phyloP scores from a whole-genome alignment of 331 rosid genomes.

The Acacia concinna region DNA sequence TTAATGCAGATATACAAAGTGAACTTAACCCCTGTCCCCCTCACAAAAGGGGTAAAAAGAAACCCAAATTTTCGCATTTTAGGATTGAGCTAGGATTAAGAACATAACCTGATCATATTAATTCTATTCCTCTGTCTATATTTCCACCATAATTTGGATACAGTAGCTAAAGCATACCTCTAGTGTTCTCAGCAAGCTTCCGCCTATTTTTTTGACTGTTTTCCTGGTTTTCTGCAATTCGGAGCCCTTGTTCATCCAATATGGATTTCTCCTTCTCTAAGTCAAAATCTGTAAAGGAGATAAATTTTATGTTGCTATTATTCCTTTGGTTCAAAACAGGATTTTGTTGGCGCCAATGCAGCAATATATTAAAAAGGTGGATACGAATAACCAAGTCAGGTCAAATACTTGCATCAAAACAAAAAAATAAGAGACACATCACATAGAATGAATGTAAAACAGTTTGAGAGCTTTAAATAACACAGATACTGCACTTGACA shows the following conservation, averaged over 20 bases:
- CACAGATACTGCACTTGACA: not conserved
- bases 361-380: slow-evolving; percentile 2
- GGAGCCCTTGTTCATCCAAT: slow-evolving; percentile 94
- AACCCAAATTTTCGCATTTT: not conserved
- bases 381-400: not conserved
- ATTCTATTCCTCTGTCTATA: slow-evolving; percentile 5
- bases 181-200: slow-evolving; percentile 94
- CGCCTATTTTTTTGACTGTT: slow-evolving; percentile 97
- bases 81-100: not conserved
- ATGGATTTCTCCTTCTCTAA: slow-evolving; percentile 86
- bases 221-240: slow-evolving; percentile 94
- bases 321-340: not conserved
- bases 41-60: not conserved
- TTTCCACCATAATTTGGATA: slow-evolving; percentile 17
- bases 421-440: not conserved
- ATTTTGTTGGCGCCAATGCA: not conserved
- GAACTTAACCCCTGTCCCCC: not conserved
- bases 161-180: slow-evolving; percentile 53
- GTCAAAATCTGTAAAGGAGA: slow-evolving; percentile 67
- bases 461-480: not conserved
- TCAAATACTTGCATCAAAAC: not conserved
- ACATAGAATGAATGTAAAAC: not conserved
- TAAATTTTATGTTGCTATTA: not conserved
- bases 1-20: not conserved
- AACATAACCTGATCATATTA: not conserved